Evolutionary conservation across 306 rosid species (phyloP).

Genomic region (Vigna trinervia): DNA sequence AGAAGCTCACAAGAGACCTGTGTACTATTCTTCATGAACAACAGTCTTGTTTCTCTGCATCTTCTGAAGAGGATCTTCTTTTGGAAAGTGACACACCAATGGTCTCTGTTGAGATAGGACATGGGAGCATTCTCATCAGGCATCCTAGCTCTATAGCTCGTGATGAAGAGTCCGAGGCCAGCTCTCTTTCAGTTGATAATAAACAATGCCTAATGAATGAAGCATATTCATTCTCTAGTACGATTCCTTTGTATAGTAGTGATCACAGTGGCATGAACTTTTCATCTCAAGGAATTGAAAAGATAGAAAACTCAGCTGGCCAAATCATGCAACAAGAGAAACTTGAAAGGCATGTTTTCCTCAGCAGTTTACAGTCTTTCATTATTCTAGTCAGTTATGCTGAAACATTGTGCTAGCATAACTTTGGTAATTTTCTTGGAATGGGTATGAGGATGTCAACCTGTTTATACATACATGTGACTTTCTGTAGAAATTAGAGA

Average conservation of each 20-base stretch:
- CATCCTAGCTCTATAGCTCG: constrained; percentile 86
- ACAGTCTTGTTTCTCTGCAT: constrained; percentile 80
- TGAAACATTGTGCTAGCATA: constrained; percentile 15
- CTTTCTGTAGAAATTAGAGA: constrained; percentile 23
- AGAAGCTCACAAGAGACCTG: constrained; percentile 93
- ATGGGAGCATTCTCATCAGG: constrained; percentile 96
- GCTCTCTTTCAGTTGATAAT: constrained; percentile 94
- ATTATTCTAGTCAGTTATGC: constrained; percentile 27
- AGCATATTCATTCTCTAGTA: constrained; percentile 68
- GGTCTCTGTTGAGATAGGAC: constrained; percentile 99
- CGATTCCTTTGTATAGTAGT: constrained; percentile 50
- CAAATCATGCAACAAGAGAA: constrained; percentile 64
- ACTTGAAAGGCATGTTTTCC: constrained; percentile 56
- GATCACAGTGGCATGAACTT: constrained; percentile 57
- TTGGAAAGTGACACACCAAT: constrained; percentile 93
- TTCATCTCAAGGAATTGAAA: constrained; percentile 55
- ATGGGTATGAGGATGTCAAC: constrained; percentile 12
- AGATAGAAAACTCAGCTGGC: constrained; percentile 53
- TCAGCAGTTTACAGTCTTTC: constrained; percentile 32
- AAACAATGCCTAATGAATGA: constrained; percentile 65
- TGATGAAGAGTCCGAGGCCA: constrained; percentile 98
- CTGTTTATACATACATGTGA: constrained; percentile 1
- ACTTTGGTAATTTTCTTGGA: neutral
- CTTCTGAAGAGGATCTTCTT: constrained; percentile 95
- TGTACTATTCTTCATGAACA: constrained; percentile 89